Evolutionary conservation across 495 filamentous ascomycete species (phyloP).

Genomic region (Rhypophila decipiens): DNA sequence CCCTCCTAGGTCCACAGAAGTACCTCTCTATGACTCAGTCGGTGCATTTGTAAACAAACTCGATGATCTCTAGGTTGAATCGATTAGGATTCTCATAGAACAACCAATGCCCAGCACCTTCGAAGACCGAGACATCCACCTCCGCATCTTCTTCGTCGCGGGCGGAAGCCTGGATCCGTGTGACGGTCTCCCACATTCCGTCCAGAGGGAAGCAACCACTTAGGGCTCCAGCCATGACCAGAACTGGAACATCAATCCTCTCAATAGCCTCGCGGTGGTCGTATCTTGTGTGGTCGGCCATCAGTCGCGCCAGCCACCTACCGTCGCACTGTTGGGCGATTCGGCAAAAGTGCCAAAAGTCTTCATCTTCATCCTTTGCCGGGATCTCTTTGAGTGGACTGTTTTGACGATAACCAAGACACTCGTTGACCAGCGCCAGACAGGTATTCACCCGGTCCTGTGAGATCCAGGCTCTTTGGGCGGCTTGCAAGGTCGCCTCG

Average conservation of each 20-base stretch:
- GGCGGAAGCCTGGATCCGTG: constrained; percentile 14
- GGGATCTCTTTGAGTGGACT: constrained; percentile 15
- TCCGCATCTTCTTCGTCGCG: constrained; percentile 10
- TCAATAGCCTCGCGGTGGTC: constrained; percentile 41
- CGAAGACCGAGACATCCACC: constrained; percentile 26
- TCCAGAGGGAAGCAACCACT: constrained; percentile 40
- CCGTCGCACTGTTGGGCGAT: constrained; percentile 31
- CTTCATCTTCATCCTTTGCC: constrained; percentile 26
- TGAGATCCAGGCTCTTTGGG: constrained; percentile 29
- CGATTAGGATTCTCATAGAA: constrained; percentile 40
- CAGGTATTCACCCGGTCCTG: constrained; percentile 18
- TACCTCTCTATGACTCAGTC: too few species aligned
- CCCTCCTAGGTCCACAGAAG: too few species aligned
- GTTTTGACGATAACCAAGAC: constrained; percentile 30
- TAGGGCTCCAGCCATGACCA: constrained; percentile 35
- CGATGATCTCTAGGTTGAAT: constrained; percentile 33
- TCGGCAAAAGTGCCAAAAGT: constrained; percentile 34
- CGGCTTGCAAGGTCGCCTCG: constrained; percentile 24
- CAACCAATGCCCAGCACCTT: constrained; percentile 38
- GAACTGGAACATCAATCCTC: constrained; percentile 18
- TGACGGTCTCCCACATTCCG: constrained; percentile 34
- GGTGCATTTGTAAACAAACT: too few species aligned
- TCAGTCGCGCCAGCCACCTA: constrained; percentile 34
- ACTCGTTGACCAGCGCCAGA: constrained; percentile 27
- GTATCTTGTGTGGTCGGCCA: constrained; percentile 41